A percentile compares a stretch with the other conserved stretches of the same genome.
These are phyloP conservation scores for Podospora pseudoanserina DNA, from an alignment of 495 filamentous ascomycete genomes.

Conservation along the genomic window DNA sequence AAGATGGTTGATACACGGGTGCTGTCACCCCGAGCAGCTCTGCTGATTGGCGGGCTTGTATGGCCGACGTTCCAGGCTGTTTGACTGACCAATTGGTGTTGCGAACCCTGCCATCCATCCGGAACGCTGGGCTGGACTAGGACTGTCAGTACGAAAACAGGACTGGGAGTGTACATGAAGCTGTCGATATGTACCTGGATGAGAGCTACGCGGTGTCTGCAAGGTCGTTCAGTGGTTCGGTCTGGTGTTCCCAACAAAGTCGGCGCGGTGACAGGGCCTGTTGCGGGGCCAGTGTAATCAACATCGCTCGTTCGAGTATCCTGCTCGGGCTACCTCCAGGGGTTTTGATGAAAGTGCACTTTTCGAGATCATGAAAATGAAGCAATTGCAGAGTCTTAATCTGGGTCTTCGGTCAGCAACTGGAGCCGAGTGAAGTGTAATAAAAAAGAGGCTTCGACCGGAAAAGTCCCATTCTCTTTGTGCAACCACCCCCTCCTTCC, in stretches of 20 bases:
- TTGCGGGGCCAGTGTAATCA: background rate
- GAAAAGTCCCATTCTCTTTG: background rate
- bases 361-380: background rate
- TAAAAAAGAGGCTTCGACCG: background rate
- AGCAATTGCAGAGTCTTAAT: background rate
- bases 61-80: background rate
- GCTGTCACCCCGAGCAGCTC: background rate
- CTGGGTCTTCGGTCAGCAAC: background rate
- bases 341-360: too few relatives aligned
- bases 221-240: background rate
- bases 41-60: slow-evolving; percentile 6
- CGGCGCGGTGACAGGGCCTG: background rate
- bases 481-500: background rate
- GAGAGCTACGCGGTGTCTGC: background rate
- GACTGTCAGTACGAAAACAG: background rate
- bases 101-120: background rate
- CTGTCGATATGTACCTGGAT: background rate
- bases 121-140: background rate
- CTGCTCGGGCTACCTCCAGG: background rate
- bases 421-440: background rate
- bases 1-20: background rate
- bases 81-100: background rate
- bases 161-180: background rate
- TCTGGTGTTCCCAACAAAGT: background rate
- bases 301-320: background rate